Evolutionary conservation across 2,329 filamentous ascomycete genomes (phyloP).

Genomic region (Gaeumannomyces tritici): DNA sequence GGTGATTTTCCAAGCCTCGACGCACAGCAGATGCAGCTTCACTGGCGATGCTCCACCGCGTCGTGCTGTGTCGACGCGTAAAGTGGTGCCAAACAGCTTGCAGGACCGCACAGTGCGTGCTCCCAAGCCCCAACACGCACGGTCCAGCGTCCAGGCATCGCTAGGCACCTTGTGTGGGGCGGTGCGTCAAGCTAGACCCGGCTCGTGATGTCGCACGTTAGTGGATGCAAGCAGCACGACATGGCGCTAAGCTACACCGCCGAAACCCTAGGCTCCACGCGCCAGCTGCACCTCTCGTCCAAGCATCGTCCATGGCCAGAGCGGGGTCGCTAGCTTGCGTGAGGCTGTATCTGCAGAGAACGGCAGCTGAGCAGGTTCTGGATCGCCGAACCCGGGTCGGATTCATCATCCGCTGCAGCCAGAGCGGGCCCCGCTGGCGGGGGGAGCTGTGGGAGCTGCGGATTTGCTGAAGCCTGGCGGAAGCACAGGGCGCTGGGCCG

Average conservation of each 20-base stretch:
- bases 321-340: background rate
- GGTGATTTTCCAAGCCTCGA: too few relatives aligned
- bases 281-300: background rate
- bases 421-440: background rate
- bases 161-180: background rate
- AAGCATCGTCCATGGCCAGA: background rate
- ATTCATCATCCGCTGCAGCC: background rate
- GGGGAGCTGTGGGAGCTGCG: too few relatives aligned
- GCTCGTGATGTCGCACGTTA: background rate
- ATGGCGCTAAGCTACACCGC: background rate
- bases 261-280: too few relatives aligned
- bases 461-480: background rate
- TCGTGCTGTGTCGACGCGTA: background rate
- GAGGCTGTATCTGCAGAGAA: background rate
- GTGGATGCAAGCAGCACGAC: background rate
- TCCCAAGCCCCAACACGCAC: too few relatives aligned
- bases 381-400: background rate
- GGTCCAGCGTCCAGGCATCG: too few relatives aligned
- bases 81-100: too few relatives aligned
- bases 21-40: too few relatives aligned
- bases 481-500: background rate
- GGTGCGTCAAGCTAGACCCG: background rate
- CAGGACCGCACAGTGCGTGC: background rate
- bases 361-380: background rate
- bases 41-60: background rate